Conservation (phyloP, 78 protist species). For the Speleostelium caveatum region DNA sequence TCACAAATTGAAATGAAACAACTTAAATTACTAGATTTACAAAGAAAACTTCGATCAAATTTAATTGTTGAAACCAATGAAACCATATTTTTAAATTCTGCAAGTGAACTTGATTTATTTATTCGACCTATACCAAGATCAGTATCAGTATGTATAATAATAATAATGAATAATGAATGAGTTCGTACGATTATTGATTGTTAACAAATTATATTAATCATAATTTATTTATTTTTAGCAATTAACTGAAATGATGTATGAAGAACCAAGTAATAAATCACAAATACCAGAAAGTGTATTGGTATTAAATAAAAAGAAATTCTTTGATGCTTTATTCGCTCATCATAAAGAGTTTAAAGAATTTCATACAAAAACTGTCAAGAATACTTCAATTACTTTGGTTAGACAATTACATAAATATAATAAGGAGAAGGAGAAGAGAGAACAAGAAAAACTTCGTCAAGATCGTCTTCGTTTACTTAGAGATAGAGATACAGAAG, state of each 20-base stretch:
- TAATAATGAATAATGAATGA: not conserved
- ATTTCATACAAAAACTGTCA: slow-evolving; percentile 32
- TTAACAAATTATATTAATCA: too few relatives aligned
- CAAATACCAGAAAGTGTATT: not conserved
- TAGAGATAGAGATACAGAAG: slow-evolving; percentile 45
- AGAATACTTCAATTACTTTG: slow-evolving; percentile 1
- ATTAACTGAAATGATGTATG: slow-evolving; percentile 17
- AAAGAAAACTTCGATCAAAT: slow-evolving; percentile 52
- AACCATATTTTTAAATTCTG: slow-evolving; percentile 29
- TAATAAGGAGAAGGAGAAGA: slow-evolving; percentile 36
- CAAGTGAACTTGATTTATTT: slow-evolving; percentile 18
- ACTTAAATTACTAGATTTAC: slow-evolving; percentile 28
- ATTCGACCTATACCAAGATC: slow-evolving; percentile 53
- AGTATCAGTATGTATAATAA: not conserved
- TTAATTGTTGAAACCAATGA: slow-evolving; percentile 10
- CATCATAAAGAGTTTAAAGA: slow-evolving; percentile 72
- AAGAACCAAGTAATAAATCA: not conserved
- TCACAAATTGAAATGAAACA: slow-evolving; percentile 60
- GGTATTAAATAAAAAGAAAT: slow-evolving; percentile 21
- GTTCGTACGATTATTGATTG: too few relatives aligned
- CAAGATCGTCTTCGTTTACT: slow-evolving; percentile 68
- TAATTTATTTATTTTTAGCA: not conserved
- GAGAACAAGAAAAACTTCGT: slow-evolving; percentile 33
- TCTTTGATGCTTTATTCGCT: slow-evolving; percentile 35
- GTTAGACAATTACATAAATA: slow-evolving; percentile 7